Evolutionary conservation across 176 grass and related monocot genomes (phyloP).

Genomic region (Oryza officinalis): DNA sequence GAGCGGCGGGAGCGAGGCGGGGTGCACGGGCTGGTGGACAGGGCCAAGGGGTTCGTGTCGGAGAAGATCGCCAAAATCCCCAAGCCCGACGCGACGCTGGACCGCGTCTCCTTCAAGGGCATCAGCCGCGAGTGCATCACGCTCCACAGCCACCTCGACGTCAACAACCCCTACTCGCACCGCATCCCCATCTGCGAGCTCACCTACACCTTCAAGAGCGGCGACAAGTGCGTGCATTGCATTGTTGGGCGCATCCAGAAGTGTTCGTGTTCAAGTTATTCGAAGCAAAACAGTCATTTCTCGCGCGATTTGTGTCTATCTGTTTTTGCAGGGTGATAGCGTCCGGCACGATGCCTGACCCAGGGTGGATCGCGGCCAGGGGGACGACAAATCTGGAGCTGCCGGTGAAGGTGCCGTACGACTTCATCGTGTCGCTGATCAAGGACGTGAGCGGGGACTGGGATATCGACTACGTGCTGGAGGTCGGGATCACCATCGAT

Average conservation of each 20-base stretch:
- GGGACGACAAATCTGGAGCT: conserved; percentile 68
- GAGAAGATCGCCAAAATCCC: conserved; percentile 81
- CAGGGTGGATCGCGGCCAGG: conserved; percentile 68
- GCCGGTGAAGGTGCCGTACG: conserved; percentile 70
- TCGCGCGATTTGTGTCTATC: not conserved
- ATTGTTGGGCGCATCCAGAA: not conserved
- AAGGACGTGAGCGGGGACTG: conserved; percentile 66
- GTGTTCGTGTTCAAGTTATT: not conserved
- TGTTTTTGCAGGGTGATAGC: conserved; percentile 45
- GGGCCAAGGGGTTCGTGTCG: conserved; percentile 80
- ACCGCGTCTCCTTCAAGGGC: conserved; percentile 57
- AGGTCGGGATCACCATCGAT: conserved; percentile 69
- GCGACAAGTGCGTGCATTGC: conserved; percentile 39
- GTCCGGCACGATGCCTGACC: conserved; percentile 74
- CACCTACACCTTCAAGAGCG: conserved; percentile 66
- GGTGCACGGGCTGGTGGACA: conserved; percentile 59
- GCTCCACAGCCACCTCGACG: conserved; percentile 66
- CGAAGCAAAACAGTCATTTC: not conserved
- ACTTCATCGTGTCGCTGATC: conserved; percentile 62
- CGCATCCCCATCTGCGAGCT: conserved; percentile 81
- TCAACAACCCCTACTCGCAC: conserved; percentile 77
- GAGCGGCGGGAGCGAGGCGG: not conserved
- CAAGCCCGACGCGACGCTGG: conserved; percentile 69
- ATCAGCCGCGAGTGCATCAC: conserved; percentile 59
- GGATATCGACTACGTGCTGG: conserved; percentile 80